Evolutionary conservation across 805 yeast genomes (phyloP).

Genomic region (Starmerella floris): DNA sequence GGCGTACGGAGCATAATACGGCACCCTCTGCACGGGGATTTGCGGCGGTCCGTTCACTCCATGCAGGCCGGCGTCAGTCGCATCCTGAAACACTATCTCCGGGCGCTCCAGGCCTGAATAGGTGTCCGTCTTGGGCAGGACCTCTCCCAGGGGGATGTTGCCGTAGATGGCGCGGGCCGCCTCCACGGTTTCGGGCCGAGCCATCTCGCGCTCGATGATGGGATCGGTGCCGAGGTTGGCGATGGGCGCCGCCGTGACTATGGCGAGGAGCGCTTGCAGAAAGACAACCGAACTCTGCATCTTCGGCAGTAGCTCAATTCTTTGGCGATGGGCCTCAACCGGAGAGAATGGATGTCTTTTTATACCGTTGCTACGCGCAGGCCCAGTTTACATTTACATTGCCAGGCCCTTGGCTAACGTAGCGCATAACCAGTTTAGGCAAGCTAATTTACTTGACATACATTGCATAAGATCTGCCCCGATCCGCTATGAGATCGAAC

Average conservation of each 20-base stretch:
- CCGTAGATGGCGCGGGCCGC: slow-evolving; percentile 8
- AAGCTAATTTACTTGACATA: too few species aligned
- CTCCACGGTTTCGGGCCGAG: not conserved
- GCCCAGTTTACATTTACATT: too few species aligned
- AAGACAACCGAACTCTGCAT: slow-evolving; percentile 10
- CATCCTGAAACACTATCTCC: too few species aligned
- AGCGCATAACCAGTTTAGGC: too few species aligned
- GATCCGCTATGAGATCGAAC: too few species aligned
- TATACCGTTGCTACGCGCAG: too few species aligned
- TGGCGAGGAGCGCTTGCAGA: slow-evolving; percentile 16
- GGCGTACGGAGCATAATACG: not conserved
- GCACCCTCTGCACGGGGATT: not conserved
- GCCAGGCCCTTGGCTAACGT: too few species aligned
- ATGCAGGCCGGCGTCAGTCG: too few species aligned
- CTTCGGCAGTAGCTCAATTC: not conserved
- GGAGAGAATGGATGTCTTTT: not conserved
- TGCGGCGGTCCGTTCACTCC: not conserved
- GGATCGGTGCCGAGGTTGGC: not conserved
- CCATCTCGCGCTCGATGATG: slow-evolving; percentile 6
- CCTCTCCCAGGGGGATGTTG: not conserved
- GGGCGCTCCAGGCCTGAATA: too few species aligned
- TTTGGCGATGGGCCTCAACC: not conserved
- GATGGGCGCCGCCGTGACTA: slow-evolving; percentile 17
- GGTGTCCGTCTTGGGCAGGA: too few species aligned
- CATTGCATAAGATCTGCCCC: too few species aligned